Evolutionary conservation across 1,284 basidiomycete species (phyloP), one percentile per base, ranked within the genome.

Genomic region (Austroboletus niveus): DNA sequence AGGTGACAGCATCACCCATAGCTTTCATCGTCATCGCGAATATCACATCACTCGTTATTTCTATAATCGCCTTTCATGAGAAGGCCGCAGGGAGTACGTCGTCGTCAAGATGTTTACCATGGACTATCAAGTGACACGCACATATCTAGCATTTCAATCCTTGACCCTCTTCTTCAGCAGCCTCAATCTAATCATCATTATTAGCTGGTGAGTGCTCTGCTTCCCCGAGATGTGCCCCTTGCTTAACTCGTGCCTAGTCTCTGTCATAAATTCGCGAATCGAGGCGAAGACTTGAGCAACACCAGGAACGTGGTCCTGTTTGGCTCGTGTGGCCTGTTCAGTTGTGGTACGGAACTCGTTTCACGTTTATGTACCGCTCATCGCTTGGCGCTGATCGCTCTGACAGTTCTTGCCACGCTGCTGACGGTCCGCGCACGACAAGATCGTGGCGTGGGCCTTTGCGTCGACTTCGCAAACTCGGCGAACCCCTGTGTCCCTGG

Each of bases 51-150:
- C 48, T 34, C 15, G 35, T 56, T 3, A 54, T 70, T 20, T 50
- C 65, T 10, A 48, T 30, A 5, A 15, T 55, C 29, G 35, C 60
- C 24, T 42, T 69, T 24, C 53, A 55, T 32, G 56, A 53, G 27
- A 51, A 52, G 41, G 54, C 68, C 4, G 62, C 47, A 35, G 55
- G 68, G 2, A 52, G 68, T 69, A 45, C 5, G 60, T 55, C 10
- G 17, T 36, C 15, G 7, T 42, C 7, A 20, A 41, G 20, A 14
- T 48, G 20, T 38, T 14, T 31, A 14, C 14, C 10, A 32, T 24
- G 27, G 17, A 34, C 34, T 41, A 42, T 10, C 34, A 42, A 43
- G 48, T 47, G 17, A 59, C 39, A 27, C 31, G 24, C 12, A 8
- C 22, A 3, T 8, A 36, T 45, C 8, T 14, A 66, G 68, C 10